Conservation (phyloP, 305 asterid species). For the Fraxinus latifolia region DNA sequence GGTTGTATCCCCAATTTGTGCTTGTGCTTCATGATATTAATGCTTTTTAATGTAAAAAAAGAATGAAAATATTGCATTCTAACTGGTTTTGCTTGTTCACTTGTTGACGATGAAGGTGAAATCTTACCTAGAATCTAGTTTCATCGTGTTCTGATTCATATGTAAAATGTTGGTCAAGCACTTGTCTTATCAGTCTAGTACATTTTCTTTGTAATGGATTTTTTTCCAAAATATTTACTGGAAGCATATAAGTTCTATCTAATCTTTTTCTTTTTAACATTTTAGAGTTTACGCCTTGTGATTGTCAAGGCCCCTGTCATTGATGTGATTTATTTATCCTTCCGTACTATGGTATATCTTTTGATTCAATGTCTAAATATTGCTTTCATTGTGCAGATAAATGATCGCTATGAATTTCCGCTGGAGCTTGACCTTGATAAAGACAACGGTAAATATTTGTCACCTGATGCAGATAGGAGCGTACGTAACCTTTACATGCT, state of each 20-base stretch:
- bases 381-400: conserved; percentile 54
- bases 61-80: background rate
- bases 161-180: background rate
- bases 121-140: background rate
- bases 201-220: background rate
- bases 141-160: background rate
- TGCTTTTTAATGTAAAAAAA: background rate
- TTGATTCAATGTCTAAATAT: background rate
- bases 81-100: background rate
- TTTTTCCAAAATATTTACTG: background rate
- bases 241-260: background rate
- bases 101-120: background rate
- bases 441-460: conserved; percentile 88
- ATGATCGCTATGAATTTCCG: conserved; percentile 97
- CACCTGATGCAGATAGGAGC: conserved; percentile 91
- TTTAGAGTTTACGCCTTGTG: background rate
- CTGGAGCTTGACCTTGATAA: conserved; percentile 95
- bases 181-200: background rate
- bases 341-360: background rate
- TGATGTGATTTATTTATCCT: conserved; percentile 4
- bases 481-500: conserved; percentile 89
- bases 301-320: background rate
- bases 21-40: background rate
- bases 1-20: background rate
- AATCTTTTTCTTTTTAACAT: background rate